Base-by-base conservation (phyloP, 2,329 filamentous ascomycete species). In the Fonsecaea monophora region DNA sequence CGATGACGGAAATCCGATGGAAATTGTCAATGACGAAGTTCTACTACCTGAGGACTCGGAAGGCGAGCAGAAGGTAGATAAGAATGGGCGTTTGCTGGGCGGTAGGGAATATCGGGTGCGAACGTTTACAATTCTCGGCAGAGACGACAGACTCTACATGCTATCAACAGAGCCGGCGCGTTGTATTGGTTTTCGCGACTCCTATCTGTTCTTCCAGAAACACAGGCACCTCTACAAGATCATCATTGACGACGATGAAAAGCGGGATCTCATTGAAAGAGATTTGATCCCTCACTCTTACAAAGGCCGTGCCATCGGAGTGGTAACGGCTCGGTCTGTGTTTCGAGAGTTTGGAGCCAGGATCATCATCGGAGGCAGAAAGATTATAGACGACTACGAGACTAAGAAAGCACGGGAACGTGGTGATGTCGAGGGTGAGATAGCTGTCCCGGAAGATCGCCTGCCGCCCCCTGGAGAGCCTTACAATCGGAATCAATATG, bases 401-500 rank as follows among this genome's bases (percentile, higher is more conserved):
- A 92, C 92, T 42, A 81, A 89, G 37, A 89, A 89, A 72, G 90
- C 90, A 37, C 87, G 88, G 57, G 90, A 89, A 57, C 88, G 92
- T 60, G 94, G 94, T 25, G 89, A 89, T 32, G 85, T 92, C 2
- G 94, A 97, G 77, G 95, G 95, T 70, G 92, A 96, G 76, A 77
- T 98, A 30, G 95, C 94, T 18, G 95, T 98, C 75, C 94, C 94
- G 0, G 90, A 93, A 67, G 95, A 99, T 78, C 85, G 85, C 67
- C 85, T 94, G 50, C 86, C 93, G 32, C 85, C 86, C 8, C 82
- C 85, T n/a, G 91, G 90, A 45, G 90, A 96, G 76, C 85, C 89
- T n/a, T 99, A 99, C 84, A 97, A 99, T 83, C 93, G 94, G 81
- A 99, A 99, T 76, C 94, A 97, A 78, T 99, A 97, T 76, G 95